These are phyloP conservation scores for Ilyonectria mors-panacis DNA, from an alignment of 2,329 filamentous ascomycete genomes.

Conservation along the genomic window DNA sequence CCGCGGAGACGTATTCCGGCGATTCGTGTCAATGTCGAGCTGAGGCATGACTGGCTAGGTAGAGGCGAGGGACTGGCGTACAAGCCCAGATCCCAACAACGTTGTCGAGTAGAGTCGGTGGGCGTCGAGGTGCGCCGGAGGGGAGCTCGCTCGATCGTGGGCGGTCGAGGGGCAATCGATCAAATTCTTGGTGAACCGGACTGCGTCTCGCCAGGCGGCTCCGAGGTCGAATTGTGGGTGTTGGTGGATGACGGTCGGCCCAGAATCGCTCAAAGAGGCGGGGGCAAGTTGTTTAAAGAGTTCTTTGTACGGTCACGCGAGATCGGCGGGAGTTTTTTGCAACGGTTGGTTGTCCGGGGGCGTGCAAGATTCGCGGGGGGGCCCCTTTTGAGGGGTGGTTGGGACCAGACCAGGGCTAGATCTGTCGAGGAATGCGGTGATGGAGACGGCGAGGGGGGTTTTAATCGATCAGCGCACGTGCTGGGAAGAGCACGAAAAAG, in stretches of 20 bases:
- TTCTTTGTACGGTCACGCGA: constrained; percentile 42
- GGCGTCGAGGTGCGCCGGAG: constrained; percentile 39
- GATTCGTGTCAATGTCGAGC: constrained; percentile 80
- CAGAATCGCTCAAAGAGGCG: not conserved
- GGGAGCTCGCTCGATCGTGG: constrained; percentile 37
- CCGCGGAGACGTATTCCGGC: constrained; percentile 90
- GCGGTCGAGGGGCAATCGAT: constrained; percentile 38
- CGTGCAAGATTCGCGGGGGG: constrained; percentile 48
- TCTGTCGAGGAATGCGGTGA: constrained; percentile 32
- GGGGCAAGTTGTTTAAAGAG: constrained; percentile 16
- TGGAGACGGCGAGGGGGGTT: constrained; percentile 7
- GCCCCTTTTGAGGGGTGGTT: constrained; percentile 41
- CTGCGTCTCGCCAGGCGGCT: constrained; percentile 17
- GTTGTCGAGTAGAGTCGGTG: not conserved
- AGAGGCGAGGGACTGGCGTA: constrained; percentile 1
- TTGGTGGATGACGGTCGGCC: not conserved
- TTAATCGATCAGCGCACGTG: constrained; percentile 14
- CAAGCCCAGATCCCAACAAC: not conserved
- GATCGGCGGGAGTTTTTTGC: constrained; percentile 39
- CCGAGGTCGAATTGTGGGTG: constrained; percentile 2
- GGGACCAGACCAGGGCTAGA: constrained; percentile 30
- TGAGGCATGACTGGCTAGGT: constrained; percentile 36
- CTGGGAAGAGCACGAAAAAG: constrained; percentile 12
- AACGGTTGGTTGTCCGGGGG: constrained; percentile 42
- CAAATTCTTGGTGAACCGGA: constrained; percentile 23